Percentiles rank a stretch among this genome's conserved stretches.
phyloP scores from a whole-genome alignment of 2,329 filamentous ascomycete genomes.

The Diaporthe ampelina region DNA sequence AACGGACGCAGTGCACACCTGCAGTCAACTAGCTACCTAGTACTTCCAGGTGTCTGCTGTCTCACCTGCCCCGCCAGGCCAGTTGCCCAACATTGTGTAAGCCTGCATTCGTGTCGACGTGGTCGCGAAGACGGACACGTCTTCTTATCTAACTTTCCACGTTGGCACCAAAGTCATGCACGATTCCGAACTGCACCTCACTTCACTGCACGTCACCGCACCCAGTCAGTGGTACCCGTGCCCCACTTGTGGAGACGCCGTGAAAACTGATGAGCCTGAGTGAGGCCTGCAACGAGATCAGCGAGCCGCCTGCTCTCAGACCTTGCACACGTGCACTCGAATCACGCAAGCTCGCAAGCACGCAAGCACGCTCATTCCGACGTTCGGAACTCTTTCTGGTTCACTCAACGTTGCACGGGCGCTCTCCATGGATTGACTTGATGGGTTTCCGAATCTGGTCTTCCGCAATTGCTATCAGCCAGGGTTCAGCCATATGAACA shows the following conservation, averaged over 20 bases:
- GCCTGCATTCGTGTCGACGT: neutral
- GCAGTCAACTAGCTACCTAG: too few species aligned
- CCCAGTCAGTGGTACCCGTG: constrained; percentile 23
- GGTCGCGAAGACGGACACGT: neutral
- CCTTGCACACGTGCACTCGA: constrained; percentile 12
- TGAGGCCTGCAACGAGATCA: constrained; percentile 16
- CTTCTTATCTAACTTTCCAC: constrained; percentile 19
- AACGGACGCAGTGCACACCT: too few species aligned
- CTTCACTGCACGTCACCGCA: constrained; percentile 26
- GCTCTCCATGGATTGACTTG: neutral
- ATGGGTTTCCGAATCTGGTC: constrained; percentile 24
- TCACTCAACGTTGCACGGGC: constrained; percentile 4
- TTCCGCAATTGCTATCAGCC: constrained; percentile 24
- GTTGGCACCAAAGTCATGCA: constrained; percentile 27
- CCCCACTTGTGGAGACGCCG: constrained; percentile 5
- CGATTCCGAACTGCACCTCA: constrained; percentile 32
- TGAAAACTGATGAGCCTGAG: constrained; percentile 18
- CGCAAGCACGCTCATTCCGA: constrained; percentile 6
- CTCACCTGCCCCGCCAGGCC: neutral
- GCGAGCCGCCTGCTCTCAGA: neutral
- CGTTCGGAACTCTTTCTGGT: neutral
- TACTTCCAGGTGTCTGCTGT: too few species aligned
- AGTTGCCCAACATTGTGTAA: neutral
- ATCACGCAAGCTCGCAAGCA: constrained; percentile 8
- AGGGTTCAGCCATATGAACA: constrained; percentile 9